phyloP scores from a whole-genome alignment of 2,329 filamentous ascomycete species.

The Penicillium vulpinum region DNA sequence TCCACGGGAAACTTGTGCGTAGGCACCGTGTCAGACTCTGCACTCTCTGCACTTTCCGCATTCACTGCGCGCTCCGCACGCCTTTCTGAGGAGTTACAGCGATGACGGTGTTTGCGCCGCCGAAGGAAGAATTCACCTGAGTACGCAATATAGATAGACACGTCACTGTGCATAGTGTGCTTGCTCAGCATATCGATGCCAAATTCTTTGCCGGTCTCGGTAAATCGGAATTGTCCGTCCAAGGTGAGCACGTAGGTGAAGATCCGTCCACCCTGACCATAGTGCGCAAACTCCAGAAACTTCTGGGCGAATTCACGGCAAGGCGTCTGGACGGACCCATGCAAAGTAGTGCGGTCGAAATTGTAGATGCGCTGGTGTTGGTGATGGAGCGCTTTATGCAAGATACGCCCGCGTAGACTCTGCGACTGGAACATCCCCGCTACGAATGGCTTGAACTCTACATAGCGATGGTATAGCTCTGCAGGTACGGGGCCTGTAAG shows the following conservation, averaged over 20 bases:
- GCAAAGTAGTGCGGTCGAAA: slow-evolving; percentile 73
- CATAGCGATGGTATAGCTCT: slow-evolving; percentile 83
- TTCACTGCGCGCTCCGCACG: not conserved
- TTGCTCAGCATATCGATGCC: slow-evolving; percentile 91
- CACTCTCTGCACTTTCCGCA: not conserved
- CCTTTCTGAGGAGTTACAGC: slow-evolving; percentile 24
- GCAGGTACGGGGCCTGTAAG: slow-evolving; percentile 78
- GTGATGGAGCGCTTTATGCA: slow-evolving; percentile 84
- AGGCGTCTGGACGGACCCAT: slow-evolving; percentile 66
- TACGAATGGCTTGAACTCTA: slow-evolving; percentile 89
- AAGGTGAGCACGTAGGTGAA: slow-evolving; percentile 92
- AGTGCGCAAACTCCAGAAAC: slow-evolving; percentile 83
- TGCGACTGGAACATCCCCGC: slow-evolving; percentile 81
- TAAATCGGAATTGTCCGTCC: slow-evolving; percentile 84
- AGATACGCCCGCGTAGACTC: slow-evolving; percentile 73
- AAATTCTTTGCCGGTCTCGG: slow-evolving; percentile 93
- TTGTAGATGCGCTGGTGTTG: slow-evolving; percentile 90
- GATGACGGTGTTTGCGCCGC: slow-evolving; percentile 56
- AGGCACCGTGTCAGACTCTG: slow-evolving; percentile 27
- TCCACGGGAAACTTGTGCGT: slow-evolving; percentile 34
- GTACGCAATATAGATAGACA: slow-evolving; percentile 85
- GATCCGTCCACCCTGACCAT: slow-evolving; percentile 78
- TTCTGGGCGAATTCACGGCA: slow-evolving; percentile 71
- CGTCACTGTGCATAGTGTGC: slow-evolving; percentile 95
- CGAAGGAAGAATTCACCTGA: slow-evolving; percentile 92